Percentiles rank a stretch among this genome's conserved stretches.
These are phyloP conservation scores for Monosporascus sp. DNA, from an alignment of 2,329 filamentous ascomycete species.

Conservation along the genomic window DNA sequence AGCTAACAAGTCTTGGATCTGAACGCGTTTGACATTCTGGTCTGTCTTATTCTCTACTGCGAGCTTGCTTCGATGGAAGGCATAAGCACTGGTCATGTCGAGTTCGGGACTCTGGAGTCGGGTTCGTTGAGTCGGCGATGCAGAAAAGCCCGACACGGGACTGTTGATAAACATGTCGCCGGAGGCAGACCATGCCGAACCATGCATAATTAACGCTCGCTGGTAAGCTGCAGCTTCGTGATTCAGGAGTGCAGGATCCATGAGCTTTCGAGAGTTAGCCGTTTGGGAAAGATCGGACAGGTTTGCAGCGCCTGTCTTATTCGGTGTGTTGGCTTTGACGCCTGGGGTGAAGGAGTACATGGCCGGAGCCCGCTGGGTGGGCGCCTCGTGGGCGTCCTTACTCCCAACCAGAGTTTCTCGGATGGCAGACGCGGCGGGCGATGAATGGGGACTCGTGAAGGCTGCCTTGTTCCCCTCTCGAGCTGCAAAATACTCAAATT, in stretches of 20 bases:
- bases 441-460: constrained; percentile 3
- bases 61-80: constrained; percentile 24
- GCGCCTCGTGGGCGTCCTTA: constrained; percentile 1
- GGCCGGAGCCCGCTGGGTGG: background rate
- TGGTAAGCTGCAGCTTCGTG: background rate
- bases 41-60: constrained; percentile 6
- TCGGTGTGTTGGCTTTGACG: background rate
- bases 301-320: background rate
- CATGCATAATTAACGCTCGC: background rate
- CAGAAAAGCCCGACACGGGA: constrained; percentile 9
- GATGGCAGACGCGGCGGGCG: constrained; percentile 8
- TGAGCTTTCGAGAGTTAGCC: background rate
- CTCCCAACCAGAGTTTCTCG: constrained; percentile 9
- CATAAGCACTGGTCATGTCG: constrained; percentile 28
- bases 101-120: constrained; percentile 15
- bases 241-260: constrained; percentile 1
- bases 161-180: constrained; percentile 29
- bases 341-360: background rate
- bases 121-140: background rate
- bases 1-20: constrained; percentile 22
- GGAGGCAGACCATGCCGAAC: constrained; percentile 19
- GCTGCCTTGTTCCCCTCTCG: constrained; percentile 30
- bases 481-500: constrained; percentile 34
- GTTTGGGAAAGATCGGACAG: background rate
- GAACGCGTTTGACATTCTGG: constrained; percentile 15